A percentile compares a stretch with the other conserved stretches of the same genome.
Evolutionary conservation across 148 eudicot genomes (phyloP).

Genomic region (Salicornia ramosissima): DNA sequence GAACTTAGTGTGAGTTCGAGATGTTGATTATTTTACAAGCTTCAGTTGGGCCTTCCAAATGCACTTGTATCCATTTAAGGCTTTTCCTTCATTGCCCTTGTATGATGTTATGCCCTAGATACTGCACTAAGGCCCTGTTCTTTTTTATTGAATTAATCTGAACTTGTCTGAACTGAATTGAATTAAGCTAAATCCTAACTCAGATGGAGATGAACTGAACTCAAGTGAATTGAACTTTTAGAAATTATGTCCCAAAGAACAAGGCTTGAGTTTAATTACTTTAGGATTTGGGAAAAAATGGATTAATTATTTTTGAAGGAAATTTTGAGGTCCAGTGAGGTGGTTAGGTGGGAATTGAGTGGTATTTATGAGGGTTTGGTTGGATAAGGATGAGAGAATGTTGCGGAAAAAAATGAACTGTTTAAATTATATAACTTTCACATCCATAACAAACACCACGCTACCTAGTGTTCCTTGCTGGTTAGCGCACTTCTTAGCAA

Average conservation of each 20-base stretch:
- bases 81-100: not conserved
- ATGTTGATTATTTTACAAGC: not conserved
- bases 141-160: too few species aligned
- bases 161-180: too few species aligned
- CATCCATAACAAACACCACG: too few species aligned
- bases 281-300: not conserved
- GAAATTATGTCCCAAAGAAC: too few species aligned
- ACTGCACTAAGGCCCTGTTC: not conserved
- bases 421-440: too few species aligned
- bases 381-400: too few species aligned
- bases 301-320: not conserved
- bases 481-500: too few species aligned
- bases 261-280: not conserved
- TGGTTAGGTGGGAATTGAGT: not conserved
- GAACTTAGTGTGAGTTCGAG: not conserved
- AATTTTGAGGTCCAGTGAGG: not conserved
- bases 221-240: too few species aligned
- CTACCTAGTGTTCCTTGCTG: too few species aligned
- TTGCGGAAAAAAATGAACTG: not conserved
- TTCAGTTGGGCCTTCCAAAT: not conserved
- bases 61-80: not conserved
- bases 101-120: conserved; percentile 2
- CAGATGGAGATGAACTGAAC: too few species aligned
- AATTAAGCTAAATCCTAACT: too few species aligned
- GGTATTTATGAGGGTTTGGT: too few species aligned